Conservation (phyloP, 2,329 filamentous ascomycete genomes). For the Diplodia corticola region DNA sequence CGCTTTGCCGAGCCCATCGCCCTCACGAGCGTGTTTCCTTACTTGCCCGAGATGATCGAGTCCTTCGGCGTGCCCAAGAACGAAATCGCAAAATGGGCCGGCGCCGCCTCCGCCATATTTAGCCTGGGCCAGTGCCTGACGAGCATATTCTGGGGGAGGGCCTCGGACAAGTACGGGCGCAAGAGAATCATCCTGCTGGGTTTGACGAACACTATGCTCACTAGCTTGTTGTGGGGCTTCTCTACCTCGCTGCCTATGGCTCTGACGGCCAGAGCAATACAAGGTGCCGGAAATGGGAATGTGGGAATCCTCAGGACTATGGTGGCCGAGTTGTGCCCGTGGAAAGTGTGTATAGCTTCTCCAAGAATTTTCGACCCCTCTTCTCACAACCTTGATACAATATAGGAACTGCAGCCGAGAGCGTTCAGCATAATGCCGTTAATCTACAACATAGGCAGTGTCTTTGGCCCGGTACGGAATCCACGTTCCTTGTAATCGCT, state of each 20-base stretch:
- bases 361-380: neutral
- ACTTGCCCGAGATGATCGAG: conserved; percentile 66
- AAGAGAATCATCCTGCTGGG: conserved; percentile 84
- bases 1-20: conserved; percentile 91
- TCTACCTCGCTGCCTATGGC: conserved; percentile 78
- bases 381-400: conserved; percentile 17
- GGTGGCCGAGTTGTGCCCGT: conserved; percentile 88
- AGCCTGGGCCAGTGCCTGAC: conserved; percentile 71
- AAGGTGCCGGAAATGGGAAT: conserved; percentile 85
- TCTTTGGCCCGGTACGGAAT: conserved; percentile 70
- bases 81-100: conserved; percentile 65
- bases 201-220: conserved; percentile 72
- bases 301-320: conserved; percentile 81
- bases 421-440: conserved; percentile 95
- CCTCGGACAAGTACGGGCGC: conserved; percentile 79
- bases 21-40: conserved; percentile 89
- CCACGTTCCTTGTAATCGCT: neutral
- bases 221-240: conserved; percentile 80
- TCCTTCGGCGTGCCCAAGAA: conserved; percentile 41
- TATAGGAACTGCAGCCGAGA: conserved; percentile 71
- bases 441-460: conserved; percentile 82
- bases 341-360: conserved; percentile 49
- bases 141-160: conserved; percentile 82
- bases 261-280: conserved; percentile 72
- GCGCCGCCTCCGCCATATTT: conserved; percentile 83